These are phyloP conservation scores for Xanthoconium purpureum DNA, from an alignment of 768 basidiomycete genomes.

Conservation along the genomic window DNA sequence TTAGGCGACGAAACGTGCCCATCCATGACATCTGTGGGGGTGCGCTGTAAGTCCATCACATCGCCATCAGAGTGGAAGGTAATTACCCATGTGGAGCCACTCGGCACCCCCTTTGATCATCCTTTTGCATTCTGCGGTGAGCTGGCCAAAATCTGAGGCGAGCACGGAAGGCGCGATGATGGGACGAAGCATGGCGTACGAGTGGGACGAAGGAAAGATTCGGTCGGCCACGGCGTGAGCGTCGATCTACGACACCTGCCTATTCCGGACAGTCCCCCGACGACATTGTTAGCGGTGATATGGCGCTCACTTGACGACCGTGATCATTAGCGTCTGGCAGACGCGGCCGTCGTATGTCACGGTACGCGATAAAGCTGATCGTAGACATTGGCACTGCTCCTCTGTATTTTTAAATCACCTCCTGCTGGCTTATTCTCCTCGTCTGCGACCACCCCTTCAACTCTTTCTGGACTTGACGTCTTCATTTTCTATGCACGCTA, in stretches of 20 bases:
- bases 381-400: background rate
- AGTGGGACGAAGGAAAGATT: constrained; percentile 7
- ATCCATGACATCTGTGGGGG: constrained; percentile 89
- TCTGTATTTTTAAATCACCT: background rate
- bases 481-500: constrained; percentile 22
- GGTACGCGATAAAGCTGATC: background rate
- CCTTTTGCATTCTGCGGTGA: constrained; percentile 91
- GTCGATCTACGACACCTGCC: constrained; percentile 28
- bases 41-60: constrained; percentile 7
- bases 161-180: constrained; percentile 98
- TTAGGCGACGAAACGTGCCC: constrained; percentile 50
- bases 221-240: constrained; percentile 4
- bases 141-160: constrained; percentile 94
- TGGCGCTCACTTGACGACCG: background rate
- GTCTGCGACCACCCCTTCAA: constrained; percentile 7
- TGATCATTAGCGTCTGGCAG: background rate
- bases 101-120: constrained; percentile 96
- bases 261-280: constrained; percentile 8
- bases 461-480: background rate
- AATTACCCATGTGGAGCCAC: constrained; percentile 95
- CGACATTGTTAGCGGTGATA: background rate
- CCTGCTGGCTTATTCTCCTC: background rate
- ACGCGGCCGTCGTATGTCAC: background rate
- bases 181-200: constrained; percentile 65
- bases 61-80: constrained; percentile 3